Conservation (phyloP, 768 basidiomycete species). For the Hypsizygus marmoreus region DNA sequence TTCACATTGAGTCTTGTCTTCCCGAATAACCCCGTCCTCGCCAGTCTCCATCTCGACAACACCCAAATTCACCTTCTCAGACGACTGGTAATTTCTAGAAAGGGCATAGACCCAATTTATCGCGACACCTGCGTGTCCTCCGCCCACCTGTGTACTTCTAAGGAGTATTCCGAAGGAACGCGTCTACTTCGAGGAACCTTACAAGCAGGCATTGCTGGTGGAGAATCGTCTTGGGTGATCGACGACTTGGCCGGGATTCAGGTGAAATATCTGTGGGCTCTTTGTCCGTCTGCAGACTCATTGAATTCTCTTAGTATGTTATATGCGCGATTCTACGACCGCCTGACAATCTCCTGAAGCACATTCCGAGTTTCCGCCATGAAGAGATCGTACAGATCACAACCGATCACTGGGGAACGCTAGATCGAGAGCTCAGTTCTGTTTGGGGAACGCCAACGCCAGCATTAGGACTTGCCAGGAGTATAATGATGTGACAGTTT, state of each 20-base stretch:
- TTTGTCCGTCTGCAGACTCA: not conserved
- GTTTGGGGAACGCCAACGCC: conserved; percentile 40
- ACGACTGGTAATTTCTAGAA: conserved; percentile 31
- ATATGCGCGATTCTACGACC: conserved; percentile 35
- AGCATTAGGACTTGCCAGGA: conserved; percentile 36
- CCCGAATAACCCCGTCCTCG: conserved; percentile 36
- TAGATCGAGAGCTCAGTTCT: conserved; percentile 36
- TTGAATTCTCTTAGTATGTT: conserved; percentile 31
- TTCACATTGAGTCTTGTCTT: conserved; percentile 39
- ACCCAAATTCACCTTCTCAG: conserved; percentile 39
- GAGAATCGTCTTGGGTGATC: conserved; percentile 38
- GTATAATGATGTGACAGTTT: conserved; percentile 14
- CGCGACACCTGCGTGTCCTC: conserved; percentile 27
- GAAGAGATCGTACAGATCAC: conserved; percentile 37
- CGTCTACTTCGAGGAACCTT: conserved; percentile 34
- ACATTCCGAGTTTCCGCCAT: conserved; percentile 38
- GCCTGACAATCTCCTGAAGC: conserved; percentile 26
- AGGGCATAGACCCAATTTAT: conserved; percentile 24
- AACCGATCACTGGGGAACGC: conserved; percentile 41
- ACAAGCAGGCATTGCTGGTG: conserved; percentile 36
- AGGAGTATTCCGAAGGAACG: conserved; percentile 37
- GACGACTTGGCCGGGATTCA: conserved; percentile 29
- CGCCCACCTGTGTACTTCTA: conserved; percentile 23
- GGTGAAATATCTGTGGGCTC: conserved; percentile 19
- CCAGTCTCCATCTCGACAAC: conserved; percentile 32